A percentile compares a stretch with the other conserved stretches of the same genome.
These are phyloP conservation scores for Boletus patriciae DNA, from an alignment of 768 basidiomycete species.

Conservation along the genomic window DNA sequence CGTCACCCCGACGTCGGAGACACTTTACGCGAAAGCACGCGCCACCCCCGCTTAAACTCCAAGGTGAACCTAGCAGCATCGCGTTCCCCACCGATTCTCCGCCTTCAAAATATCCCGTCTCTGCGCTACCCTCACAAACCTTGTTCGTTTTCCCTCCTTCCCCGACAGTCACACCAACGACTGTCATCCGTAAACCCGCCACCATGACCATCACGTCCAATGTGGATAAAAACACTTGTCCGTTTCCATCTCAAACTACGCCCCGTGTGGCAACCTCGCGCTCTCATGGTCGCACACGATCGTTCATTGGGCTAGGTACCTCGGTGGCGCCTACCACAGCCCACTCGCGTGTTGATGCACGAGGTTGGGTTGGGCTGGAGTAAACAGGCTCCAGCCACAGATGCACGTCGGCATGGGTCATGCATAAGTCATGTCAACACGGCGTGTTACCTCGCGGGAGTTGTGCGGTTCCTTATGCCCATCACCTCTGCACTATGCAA, in stretches of 20 bases:
- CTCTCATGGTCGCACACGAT: slow-evolving; percentile 63
- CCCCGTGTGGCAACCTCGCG: slow-evolving; percentile 72
- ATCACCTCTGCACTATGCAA: slow-evolving; percentile 20
- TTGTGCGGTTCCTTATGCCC: slow-evolving; percentile 14
- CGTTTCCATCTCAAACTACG: slow-evolving; percentile 61
- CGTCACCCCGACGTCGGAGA: slow-evolving; percentile 42
- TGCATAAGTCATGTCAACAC: slow-evolving; percentile 9
- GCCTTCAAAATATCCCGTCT: slow-evolving; percentile 25
- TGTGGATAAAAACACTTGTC: slow-evolving; percentile 41
- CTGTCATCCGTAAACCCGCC: slow-evolving; percentile 64
- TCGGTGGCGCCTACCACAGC: slow-evolving; percentile 77
- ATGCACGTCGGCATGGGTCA: slow-evolving; percentile 6
- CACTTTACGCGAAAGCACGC: slow-evolving; percentile 54
- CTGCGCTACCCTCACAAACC: slow-evolving; percentile 70
- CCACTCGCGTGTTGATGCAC: slow-evolving; percentile 79
- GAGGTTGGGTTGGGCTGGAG: slow-evolving; percentile 70
- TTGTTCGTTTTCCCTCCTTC: slow-evolving; percentile 87
- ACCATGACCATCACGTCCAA: slow-evolving; percentile 80
- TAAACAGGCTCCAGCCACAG: slow-evolving; percentile 18
- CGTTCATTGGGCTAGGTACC: slow-evolving; percentile 69
- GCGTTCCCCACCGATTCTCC: slow-evolving; percentile 26
- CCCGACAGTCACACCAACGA: slow-evolving; percentile 46
- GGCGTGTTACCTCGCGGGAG: slow-evolving; percentile 9
- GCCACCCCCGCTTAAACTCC: slow-evolving; percentile 58
- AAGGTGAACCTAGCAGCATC: slow-evolving; percentile 28